Percentiles rank a stretch among this genome's conserved stretches.
phyloP scores from a whole-genome alignment of 345 rosid genomes.

The Raphanus raphanistrum region DNA sequence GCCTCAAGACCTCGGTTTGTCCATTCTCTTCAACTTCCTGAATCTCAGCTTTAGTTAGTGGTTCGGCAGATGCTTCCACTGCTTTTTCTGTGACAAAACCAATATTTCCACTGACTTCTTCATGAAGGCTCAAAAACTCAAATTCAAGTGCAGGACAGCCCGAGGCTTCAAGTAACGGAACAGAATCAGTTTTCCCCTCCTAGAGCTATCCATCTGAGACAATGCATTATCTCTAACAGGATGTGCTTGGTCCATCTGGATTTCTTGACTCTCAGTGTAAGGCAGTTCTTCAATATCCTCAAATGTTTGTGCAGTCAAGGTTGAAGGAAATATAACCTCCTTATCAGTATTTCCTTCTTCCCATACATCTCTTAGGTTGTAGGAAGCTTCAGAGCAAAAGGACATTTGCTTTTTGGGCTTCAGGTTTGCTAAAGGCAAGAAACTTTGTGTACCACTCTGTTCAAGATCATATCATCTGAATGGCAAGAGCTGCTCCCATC shows the following conservation, averaged over 20 bases:
- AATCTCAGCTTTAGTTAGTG: not conserved
- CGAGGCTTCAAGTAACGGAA: conserved; percentile 23
- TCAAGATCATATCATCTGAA: conserved; percentile 27
- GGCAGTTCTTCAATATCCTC: conserved; percentile 36
- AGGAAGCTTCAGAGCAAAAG: conserved; percentile 13
- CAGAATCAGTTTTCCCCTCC: conserved; percentile 64
- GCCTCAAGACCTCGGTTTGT: conserved; percentile 19
- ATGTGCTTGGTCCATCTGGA: conserved; percentile 42
- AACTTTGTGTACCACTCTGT: conserved; percentile 21
- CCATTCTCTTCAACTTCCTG: not conserved
- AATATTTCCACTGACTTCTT: conserved; percentile 12
- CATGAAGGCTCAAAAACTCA: not conserved
- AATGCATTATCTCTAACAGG: conserved; percentile 27
- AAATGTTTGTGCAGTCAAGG: conserved; percentile 43
- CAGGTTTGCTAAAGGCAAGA: conserved; percentile 6
- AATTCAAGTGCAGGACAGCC: conserved; percentile 19
- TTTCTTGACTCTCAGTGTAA: conserved; percentile 35
- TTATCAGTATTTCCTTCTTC: conserved; percentile 25
- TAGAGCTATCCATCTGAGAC: conserved; percentile 47
- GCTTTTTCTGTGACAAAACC: conserved; percentile 14
- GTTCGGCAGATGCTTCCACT: conserved; percentile 7
- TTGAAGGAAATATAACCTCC: conserved; percentile 11
- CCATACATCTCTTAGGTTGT: conserved; percentile 22
- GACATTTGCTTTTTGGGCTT: not conserved
- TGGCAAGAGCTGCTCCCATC: conserved; percentile 12